Conservation (phyloP, 768 basidiomycete genomes). For the Aureoboletus auriporus region DNA sequence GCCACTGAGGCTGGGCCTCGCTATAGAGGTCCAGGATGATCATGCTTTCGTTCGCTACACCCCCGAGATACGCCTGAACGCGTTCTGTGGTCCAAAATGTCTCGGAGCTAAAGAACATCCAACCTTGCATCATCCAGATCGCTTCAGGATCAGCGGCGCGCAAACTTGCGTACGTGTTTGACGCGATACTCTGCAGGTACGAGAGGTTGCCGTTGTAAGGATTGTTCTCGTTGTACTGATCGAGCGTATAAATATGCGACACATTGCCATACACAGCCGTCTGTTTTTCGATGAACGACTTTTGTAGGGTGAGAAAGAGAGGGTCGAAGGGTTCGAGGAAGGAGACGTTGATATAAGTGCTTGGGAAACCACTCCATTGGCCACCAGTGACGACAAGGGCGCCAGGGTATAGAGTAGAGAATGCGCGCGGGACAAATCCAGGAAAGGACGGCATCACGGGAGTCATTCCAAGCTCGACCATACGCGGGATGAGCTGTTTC, state of each 20-base stretch:
- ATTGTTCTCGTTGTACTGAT: conserved; percentile 42
- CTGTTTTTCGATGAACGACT: conserved; percentile 38
- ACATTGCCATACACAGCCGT: conserved; percentile 34
- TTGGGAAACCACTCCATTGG: conserved; percentile 34
- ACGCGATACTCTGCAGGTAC: conserved; percentile 33
- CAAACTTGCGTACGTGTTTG: conserved; percentile 34
- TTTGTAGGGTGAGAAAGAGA: conserved; percentile 34
- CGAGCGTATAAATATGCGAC: conserved; percentile 41
- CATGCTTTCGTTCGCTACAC: conserved; percentile 33
- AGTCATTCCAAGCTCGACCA: conserved; percentile 41
- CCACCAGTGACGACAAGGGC: conserved; percentile 33
- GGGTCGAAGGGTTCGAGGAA: conserved; percentile 40
- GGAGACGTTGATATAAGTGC: conserved; percentile 31
- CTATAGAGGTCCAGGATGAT: conserved; percentile 40
- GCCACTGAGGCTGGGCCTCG: conserved; percentile 40
- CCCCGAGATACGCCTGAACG: conserved; percentile 37
- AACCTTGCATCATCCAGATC: conserved; percentile 41
- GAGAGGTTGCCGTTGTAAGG: conserved; percentile 31
- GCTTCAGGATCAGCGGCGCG: conserved; percentile 38
- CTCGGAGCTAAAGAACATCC: conserved; percentile 36
- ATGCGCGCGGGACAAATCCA: conserved; percentile 36
- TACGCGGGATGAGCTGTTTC: conserved; percentile 34
- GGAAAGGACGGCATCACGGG: conserved; percentile 40
- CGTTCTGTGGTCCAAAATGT: conserved; percentile 39
- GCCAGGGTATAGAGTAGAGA: conserved; percentile 30